A percentile compares a stretch with the other conserved stretches of the same genome.
phyloP scores from a whole-genome alignment of 2,329 filamentous ascomycete genomes.

The Drechmeria coniospora region DNA sequence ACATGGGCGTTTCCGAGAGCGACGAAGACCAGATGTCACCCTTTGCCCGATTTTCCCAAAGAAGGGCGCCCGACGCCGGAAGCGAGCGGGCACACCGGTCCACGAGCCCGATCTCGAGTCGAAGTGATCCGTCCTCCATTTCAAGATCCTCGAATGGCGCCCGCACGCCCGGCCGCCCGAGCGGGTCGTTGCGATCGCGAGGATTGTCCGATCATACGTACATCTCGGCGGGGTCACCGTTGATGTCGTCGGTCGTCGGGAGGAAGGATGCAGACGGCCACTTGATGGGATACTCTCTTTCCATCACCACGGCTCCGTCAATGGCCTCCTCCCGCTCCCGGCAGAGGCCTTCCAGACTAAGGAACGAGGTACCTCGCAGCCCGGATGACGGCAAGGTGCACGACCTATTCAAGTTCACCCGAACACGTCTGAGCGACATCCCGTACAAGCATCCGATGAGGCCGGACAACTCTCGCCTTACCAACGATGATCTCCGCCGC shows the following conservation, averaged over 20 bases:
- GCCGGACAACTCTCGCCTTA: slow-evolving; percentile 42
- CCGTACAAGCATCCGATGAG: slow-evolving; percentile 58
- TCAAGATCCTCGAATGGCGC: slow-evolving; percentile 41
- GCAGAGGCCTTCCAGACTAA: slow-evolving; percentile 50
- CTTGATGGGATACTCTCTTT: slow-evolving; percentile 29
- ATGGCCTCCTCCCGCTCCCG: slow-evolving; percentile 31
- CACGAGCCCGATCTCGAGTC: slow-evolving; percentile 50
- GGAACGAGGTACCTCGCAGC: slow-evolving; percentile 66
- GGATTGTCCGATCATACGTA: slow-evolving; percentile 49
- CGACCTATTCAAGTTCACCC: slow-evolving; percentile 78
- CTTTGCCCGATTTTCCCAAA: slow-evolving; percentile 57
- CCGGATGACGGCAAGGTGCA: slow-evolving; percentile 55
- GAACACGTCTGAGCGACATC: slow-evolving; percentile 66
- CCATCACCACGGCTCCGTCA: slow-evolving; percentile 23
- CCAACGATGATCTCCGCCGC: slow-evolving; percentile 63
- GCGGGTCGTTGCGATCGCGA: slow-evolving; percentile 35
- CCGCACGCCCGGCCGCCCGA: slow-evolving; percentile 32
- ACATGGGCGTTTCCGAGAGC: slow-evolving; percentile 50
- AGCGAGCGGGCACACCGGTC: slow-evolving; percentile 43
- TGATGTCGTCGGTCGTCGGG: slow-evolving; percentile 18
- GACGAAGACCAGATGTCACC: slow-evolving; percentile 68
- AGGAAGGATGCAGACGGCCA: slow-evolving; percentile 32
- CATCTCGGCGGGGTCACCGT: slow-evolving; percentile 47
- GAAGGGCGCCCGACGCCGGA: slow-evolving; percentile 46
- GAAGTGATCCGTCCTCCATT: slow-evolving; percentile 44